Percentiles rank a stretch among this genome's conserved stretches.
These are phyloP conservation scores for Pseudonitzschia multiseries DNA, from an alignment of 108 stramenopile species.

Conservation along the genomic window DNA sequence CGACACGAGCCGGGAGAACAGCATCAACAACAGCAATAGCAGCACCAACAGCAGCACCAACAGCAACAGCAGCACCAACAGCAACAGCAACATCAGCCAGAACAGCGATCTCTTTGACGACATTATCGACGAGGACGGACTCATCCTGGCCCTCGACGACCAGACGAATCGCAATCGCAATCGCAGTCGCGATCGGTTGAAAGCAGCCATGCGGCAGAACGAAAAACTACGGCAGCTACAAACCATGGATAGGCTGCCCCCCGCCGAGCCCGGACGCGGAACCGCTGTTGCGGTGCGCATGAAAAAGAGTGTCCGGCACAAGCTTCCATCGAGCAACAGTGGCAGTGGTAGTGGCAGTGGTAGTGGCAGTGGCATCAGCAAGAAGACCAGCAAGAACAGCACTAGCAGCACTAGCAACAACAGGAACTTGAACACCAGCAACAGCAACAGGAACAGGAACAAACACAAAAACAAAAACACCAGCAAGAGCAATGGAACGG, in stretches of 20 bases:
- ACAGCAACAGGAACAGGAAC: not conserved
- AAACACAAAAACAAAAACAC: not conserved
- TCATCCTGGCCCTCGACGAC: conserved; percentile 9
- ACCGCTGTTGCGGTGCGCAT: not conserved
- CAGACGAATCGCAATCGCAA: not conserved
- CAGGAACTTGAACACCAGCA: not conserved
- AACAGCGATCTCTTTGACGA: not conserved
- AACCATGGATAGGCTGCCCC: not conserved
- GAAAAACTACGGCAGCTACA: too few species aligned
- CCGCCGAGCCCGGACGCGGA: not conserved
- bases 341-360: too few species aligned
- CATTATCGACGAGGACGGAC: not conserved
- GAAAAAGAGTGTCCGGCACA: not conserved
- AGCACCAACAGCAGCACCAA: too few species aligned
- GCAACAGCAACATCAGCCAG: not conserved
- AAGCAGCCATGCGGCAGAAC: too few species aligned
- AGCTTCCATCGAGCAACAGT: not conserved
- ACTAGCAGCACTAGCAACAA: not conserved
- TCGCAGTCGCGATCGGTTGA: not conserved
- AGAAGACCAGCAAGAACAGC: not conserved
- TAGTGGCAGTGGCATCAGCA: too few species aligned
- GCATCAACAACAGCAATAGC: too few species aligned
- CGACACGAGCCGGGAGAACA: not conserved
- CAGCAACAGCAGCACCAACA: not conserved
- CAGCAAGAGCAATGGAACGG: not conserved